Evolutionary conservation across 495 filamentous ascomycete species (phyloP).

Genomic region (Aspergillus sclerotiicarbonarius): DNA sequence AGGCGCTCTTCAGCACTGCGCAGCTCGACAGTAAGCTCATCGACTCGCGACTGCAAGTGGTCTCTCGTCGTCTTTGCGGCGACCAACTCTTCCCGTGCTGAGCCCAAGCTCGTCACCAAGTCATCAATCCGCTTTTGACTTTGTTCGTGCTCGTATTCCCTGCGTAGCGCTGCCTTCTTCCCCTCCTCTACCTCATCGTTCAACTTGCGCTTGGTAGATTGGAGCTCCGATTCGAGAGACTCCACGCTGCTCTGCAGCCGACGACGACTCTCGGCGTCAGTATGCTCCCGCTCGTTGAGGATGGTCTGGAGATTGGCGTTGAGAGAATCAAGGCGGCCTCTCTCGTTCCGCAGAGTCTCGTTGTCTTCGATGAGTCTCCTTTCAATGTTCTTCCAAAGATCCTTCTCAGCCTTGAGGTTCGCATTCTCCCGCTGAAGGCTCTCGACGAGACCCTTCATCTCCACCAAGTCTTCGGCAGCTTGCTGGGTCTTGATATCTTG

Average conservation of each 20-base stretch:
- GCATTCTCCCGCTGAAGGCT: constrained; percentile 87
- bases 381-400: constrained; percentile 87
- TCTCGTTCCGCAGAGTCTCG: constrained; percentile 78
- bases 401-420: constrained; percentile 90
- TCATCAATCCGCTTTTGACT: constrained; percentile 88
- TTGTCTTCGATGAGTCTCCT: constrained; percentile 83
- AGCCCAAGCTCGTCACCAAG: constrained; percentile 70
- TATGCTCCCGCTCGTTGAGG: constrained; percentile 84
- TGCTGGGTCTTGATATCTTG: constrained; percentile 89
- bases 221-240: constrained; percentile 72
- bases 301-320: constrained; percentile 79
- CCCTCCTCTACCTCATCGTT: constrained; percentile 78
- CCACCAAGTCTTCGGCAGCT: constrained; percentile 88
- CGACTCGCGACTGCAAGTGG: constrained; percentile 79
- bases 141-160: constrained; percentile 85
- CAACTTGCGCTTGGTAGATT: constrained; percentile 76
- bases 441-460: constrained; percentile 75
- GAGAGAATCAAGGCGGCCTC: constrained; percentile 71
- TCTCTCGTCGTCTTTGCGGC: constrained; percentile 81
- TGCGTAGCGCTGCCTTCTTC: constrained; percentile 72
- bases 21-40: constrained; percentile 84
- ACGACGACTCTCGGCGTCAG: constrained; percentile 76
- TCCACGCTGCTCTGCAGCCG: constrained; percentile 75
- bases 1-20: constrained; percentile 82
- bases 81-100: constrained; percentile 77